Evolutionary conservation across 257 asterid genomes (phyloP).

Genomic region (Pogostemon cablin): DNA sequence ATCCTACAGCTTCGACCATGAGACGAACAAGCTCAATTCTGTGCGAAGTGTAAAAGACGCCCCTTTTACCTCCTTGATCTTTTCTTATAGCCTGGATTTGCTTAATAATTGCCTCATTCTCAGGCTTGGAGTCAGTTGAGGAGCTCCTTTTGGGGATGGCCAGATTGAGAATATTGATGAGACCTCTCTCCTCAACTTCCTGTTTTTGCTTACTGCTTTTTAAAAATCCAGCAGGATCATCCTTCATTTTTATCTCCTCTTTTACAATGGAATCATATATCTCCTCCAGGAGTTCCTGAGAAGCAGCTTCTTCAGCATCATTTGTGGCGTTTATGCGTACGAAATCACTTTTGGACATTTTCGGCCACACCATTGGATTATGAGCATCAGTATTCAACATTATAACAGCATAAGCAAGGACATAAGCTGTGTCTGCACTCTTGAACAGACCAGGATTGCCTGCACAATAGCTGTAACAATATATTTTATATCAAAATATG

Average conservation of each 20-base stretch:
- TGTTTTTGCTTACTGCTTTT: slow-evolving; percentile 81
- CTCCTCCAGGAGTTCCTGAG: slow-evolving; percentile 90
- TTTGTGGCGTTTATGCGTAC: slow-evolving; percentile 72
- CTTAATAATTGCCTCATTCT: slow-evolving; percentile 81
- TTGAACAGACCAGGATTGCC: slow-evolving; percentile 93
- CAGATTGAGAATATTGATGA: slow-evolving; percentile 89
- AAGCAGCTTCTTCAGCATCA: slow-evolving; percentile 95
- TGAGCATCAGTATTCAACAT: slow-evolving; percentile 99
- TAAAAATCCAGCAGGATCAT: slow-evolving; percentile 62
- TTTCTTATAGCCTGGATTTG: slow-evolving; percentile 83
- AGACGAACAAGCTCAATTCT: slow-evolving; percentile 90
- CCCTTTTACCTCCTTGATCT: slow-evolving; percentile 83
- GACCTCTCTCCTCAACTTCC: slow-evolving; percentile 72
- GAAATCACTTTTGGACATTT: slow-evolving; percentile 97
- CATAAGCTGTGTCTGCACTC: slow-evolving; percentile 97
- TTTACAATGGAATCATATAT: slow-evolving; percentile 91
- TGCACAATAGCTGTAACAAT: slow-evolving; percentile 81
- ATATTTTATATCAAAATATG: slow-evolving; percentile 32
- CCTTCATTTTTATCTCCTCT: slow-evolving; percentile 97
- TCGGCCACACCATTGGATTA: slow-evolving; percentile 98
- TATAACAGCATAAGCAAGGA: slow-evolving; percentile 99
- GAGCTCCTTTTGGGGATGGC: slow-evolving; percentile 86
- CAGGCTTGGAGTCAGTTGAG: slow-evolving; percentile 72
- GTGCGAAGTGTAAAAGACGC: slow-evolving; percentile 87
- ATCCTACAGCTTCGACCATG: slow-evolving; percentile 97